Percentiles rank a stretch among this genome's conserved stretches.
These are phyloP conservation scores for Acer campestre DNA, from an alignment of 345 rosid genomes.

Conservation along the genomic window DNA sequence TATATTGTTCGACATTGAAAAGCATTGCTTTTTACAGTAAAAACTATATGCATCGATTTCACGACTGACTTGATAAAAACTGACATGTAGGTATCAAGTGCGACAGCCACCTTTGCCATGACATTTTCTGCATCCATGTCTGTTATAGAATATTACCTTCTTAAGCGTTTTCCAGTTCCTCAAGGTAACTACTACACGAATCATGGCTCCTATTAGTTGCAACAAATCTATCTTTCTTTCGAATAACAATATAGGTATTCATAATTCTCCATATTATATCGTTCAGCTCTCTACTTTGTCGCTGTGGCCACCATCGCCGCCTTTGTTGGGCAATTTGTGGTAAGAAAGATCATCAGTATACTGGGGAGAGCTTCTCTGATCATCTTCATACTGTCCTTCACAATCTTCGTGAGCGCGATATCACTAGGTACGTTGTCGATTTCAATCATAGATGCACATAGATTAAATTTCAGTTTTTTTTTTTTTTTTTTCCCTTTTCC, in stretches of 20 bases:
- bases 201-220: background rate
- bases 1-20: background rate
- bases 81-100: slow-evolving; percentile 44
- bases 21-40: background rate
- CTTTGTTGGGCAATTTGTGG: slow-evolving; percentile 35
- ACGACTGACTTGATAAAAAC: background rate
- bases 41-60: background rate
- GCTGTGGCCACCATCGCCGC: slow-evolving; percentile 41
- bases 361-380: slow-evolving; percentile 43
- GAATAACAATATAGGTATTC: background rate
- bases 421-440: slow-evolving; percentile 29
- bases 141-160: slow-evolving; percentile 47
- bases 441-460: background rate
- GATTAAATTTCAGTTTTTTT: background rate
- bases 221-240: background rate
- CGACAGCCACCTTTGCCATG: slow-evolving; percentile 55
- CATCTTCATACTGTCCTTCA: slow-evolving; percentile 37
- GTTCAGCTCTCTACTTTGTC: slow-evolving; percentile 36
- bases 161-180: slow-evolving; percentile 53
- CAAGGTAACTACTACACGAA: slow-evolving; percentile 33
- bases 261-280: background rate
- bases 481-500: background rate
- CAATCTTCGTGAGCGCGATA: slow-evolving; percentile 37
- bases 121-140: slow-evolving; percentile 55
- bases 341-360: slow-evolving; percentile 27